phyloP scores from a whole-genome alignment of 1,284 basidiomycete species.

The Xerocomus nothofagi region DNA sequence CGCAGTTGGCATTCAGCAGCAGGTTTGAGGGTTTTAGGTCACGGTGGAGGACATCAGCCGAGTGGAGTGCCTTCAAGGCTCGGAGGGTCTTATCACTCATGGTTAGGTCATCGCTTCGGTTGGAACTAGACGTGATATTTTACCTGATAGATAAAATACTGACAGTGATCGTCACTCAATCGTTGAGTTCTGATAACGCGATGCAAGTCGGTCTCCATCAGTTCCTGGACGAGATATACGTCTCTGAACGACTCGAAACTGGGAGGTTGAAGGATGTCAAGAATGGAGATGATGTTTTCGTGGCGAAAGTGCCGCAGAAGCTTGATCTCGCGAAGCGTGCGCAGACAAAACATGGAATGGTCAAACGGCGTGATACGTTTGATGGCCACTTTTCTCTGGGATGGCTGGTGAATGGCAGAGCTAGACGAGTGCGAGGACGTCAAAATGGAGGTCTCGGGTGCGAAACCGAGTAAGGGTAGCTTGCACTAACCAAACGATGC shows the following conservation, averaged over 20 bases:
- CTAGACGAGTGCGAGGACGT: constrained; percentile 34
- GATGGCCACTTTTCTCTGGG: constrained; percentile 69
- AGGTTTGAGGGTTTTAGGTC: constrained; percentile 94
- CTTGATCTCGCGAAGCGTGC: constrained; percentile 86
- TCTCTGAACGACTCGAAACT: constrained; percentile 71
- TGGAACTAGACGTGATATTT: constrained; percentile 2
- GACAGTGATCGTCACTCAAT: constrained; percentile 86
- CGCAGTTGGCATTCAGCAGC: constrained; percentile 91
- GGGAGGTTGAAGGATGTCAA: constrained; percentile 71
- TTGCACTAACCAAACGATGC: constrained; percentile 67
- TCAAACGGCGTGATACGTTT: constrained; percentile 87
- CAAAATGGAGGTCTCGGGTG: constrained; percentile 1
- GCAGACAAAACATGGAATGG: constrained; percentile 85
- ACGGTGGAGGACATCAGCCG: constrained; percentile 84
- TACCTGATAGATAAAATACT: constrained; percentile 95
- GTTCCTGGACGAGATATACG: constrained; percentile 86
- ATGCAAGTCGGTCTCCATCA: constrained; percentile 91
- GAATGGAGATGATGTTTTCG: constrained; percentile 76
- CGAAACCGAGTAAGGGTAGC: not conserved
- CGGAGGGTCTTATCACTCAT: constrained; percentile 59
- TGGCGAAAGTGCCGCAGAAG: constrained; percentile 52
- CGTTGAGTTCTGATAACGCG: constrained; percentile 86
- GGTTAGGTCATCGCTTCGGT: constrained; percentile 12
- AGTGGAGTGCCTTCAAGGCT: constrained; percentile 90
- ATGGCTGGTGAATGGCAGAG: constrained; percentile 67